phyloP scores from a whole-genome alignment of 805 yeast species.

The Brettanomyces sp. region DNA sequence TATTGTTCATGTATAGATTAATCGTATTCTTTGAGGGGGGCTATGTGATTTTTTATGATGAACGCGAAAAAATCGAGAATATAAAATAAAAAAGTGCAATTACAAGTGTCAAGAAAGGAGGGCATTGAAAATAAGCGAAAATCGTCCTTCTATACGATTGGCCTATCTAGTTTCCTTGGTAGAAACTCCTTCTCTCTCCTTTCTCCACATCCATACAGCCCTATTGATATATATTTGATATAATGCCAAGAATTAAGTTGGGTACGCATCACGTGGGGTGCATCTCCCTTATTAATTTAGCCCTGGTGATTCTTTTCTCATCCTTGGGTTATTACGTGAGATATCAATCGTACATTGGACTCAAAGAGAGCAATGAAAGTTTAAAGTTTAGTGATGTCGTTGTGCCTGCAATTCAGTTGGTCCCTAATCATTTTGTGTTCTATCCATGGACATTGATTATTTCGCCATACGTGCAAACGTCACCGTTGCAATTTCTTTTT shows the following conservation, averaged over 20 bases:
- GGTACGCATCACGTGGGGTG: not conserved
- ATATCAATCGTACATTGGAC: conserved; percentile 23
- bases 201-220: not conserved
- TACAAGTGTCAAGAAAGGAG: too few species aligned
- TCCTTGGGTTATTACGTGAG: conserved; percentile 33
- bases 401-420: conserved; percentile 48
- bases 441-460: conserved; percentile 60
- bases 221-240: conserved; percentile 2
- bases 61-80: too few species aligned
- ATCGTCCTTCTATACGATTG: too few species aligned
- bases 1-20: too few species aligned
- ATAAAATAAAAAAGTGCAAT: too few species aligned
- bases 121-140: too few species aligned
- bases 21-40: too few species aligned
- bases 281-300: conserved; percentile 18
- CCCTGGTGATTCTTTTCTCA: conserved; percentile 34
- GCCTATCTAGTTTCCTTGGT: too few species aligned
- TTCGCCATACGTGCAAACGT: conserved; percentile 56
- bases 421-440: conserved; percentile 45
- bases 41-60: too few species aligned
- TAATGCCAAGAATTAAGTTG: not conserved
- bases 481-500: conserved; percentile 34
- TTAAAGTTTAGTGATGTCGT: conserved; percentile 32
- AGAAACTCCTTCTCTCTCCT: not conserved
- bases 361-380: conserved; percentile 13